phyloP scores from a whole-genome alignment of 2,329 filamentous ascomycete genomes.

The Cladophialophora yegresii region DNA sequence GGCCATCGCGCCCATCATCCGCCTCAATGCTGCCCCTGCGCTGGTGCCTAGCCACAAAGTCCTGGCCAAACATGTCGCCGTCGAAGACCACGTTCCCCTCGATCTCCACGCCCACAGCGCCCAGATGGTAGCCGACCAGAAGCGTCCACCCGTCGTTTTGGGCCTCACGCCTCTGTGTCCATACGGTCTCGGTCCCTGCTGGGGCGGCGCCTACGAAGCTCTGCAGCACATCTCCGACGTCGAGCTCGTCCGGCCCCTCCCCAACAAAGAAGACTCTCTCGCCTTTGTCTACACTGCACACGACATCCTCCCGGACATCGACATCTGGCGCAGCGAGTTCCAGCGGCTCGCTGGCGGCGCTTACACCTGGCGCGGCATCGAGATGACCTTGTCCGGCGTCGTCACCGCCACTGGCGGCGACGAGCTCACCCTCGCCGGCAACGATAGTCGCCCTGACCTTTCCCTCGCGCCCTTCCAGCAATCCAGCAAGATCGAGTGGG shows the following conservation, averaged over 20 bases:
- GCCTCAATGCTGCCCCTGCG: background rate
- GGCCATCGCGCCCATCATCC: background rate
- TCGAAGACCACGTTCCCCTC: background rate
- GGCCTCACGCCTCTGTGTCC: slow-evolving; percentile 1
- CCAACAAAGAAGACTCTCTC: background rate
- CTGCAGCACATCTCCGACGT: background rate
- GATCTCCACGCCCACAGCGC: background rate
- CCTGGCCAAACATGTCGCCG: background rate
- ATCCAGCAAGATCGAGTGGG: background rate
- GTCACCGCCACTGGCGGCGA: background rate
- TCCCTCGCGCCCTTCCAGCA: background rate
- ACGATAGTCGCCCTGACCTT: background rate
- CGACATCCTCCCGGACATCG: slow-evolving; percentile 2
- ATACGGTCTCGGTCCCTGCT: slow-evolving; percentile 1
- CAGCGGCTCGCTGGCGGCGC: background rate
- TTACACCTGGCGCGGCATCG: background rate
- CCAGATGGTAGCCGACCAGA: background rate
- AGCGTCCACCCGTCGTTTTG: background rate
- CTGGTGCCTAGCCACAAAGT: background rate
- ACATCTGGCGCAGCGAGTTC: background rate
- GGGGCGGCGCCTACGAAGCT: background rate
- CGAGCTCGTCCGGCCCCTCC: background rate
- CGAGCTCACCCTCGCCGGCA: background rate
- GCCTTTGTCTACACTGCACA: background rate
- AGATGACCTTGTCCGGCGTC: background rate